Base-by-base conservation (phyloP, 208 protist genomes). In the Endotrypanum monterogeii region DNA sequence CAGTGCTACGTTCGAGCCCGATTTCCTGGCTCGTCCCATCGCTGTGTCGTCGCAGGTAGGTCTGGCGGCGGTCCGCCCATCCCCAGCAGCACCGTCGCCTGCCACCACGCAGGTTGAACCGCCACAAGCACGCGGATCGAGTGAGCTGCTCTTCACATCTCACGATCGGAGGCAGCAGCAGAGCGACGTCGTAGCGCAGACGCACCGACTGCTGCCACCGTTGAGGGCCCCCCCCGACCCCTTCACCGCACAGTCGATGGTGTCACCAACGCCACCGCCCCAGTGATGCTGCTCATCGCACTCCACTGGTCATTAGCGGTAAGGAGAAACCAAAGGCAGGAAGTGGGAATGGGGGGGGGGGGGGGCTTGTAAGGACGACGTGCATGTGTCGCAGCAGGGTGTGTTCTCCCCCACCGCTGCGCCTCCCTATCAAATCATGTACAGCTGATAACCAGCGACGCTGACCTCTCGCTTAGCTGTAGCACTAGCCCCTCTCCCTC, bases 171-270 rank as follows among this genome's bases (percentile, higher is more conserved):
- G 66, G 54, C 23, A 41, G 32, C 39, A 65, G 68, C 61, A 60
- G 2, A 70, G 61, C 41, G 70, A 55, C 8, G 65, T 65, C n/a
- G 51, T 75, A 11, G 70, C 69, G 56, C 69, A 80, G 70, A 67
- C 7, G 54, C 41, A 6, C 20, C 25, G 41, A 25, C 37, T 35
- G 50, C 56, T 78, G 37, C 74, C 74, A 2, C 74, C 74, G 35
- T 39, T 78, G 23, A 67, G 73, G 0, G 35, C 14, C 18, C 2
- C 73, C 23, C 12, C 3, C 25, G 1, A 23, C 18, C 16, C 35
- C 35, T 28, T 35, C 25, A n/a, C 44, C 44, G 6, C 58, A n/a
- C 32, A 63, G 58, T 37, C 20, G 5, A 44, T 35, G 37, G 16
- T 18, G 62, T 67, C 41, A 37, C 56, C 67, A 8, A 4, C 41